phyloP scores from a whole-genome alignment of 495 filamentous ascomycete genomes.

The Terfezia claveryi region DNA sequence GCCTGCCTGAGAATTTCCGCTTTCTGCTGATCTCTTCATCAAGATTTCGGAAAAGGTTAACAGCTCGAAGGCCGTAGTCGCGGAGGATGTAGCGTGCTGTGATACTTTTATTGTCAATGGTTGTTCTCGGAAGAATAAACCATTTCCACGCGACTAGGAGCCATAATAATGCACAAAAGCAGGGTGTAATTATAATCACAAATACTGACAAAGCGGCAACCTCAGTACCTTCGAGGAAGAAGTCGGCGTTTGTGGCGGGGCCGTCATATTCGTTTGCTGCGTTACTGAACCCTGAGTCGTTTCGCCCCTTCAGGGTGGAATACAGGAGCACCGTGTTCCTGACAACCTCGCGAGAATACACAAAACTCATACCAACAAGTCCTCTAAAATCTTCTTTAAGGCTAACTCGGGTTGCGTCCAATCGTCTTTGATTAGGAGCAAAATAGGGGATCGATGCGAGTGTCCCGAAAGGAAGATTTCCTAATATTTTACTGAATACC shows the following conservation, averaged over 20 bases:
- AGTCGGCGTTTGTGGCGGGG: not conserved
- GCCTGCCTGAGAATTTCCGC: not conserved
- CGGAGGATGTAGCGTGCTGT: not conserved
- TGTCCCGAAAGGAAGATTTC: too few species aligned
- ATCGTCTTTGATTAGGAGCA: not conserved
- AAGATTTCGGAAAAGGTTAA: not conserved
- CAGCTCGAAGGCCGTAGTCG: not conserved
- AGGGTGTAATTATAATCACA: not conserved
- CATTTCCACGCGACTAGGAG: not conserved
- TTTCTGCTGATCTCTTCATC: slow-evolving; percentile 1
- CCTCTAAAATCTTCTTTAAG: not conserved
- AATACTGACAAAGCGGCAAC: slow-evolving; percentile 1
- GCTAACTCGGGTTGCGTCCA: not conserved
- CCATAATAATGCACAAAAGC: not conserved
- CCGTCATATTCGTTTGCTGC: not conserved
- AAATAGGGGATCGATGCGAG: too few species aligned
- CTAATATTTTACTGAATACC: too few species aligned
- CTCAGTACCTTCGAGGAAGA: not conserved
- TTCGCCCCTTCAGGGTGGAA: not conserved
- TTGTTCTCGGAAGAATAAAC: not conserved
- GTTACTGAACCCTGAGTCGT: not conserved
- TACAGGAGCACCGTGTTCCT: slow-evolving; percentile 1
- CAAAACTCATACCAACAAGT: not conserved
- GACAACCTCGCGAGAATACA: slow-evolving; percentile 2
- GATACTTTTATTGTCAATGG: not conserved